Evolutionary conservation across 441 rosid genomes (phyloP).

Genomic region (Macaranga tanarius): DNA sequence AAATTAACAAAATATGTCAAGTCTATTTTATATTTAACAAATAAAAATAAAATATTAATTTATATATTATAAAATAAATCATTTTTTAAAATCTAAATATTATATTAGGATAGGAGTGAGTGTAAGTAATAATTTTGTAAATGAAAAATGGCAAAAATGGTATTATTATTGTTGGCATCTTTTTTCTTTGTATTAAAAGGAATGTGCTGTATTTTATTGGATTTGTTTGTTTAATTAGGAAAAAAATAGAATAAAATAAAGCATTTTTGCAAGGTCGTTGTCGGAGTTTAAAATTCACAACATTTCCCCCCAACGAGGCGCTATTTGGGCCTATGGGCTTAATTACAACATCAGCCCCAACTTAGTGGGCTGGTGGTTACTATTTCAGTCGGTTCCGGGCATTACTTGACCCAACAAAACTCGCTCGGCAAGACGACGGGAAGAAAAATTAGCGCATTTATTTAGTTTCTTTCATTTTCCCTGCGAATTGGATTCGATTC

Average conservation of each 20-base stretch:
- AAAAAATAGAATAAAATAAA: not conserved
- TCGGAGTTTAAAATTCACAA: conserved; percentile 16
- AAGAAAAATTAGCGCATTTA: too few species aligned
- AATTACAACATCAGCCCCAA: not conserved
- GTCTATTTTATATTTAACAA: too few species aligned
- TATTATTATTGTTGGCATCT: not conserved
- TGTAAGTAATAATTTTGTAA: too few species aligned
- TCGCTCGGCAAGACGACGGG: too few species aligned
- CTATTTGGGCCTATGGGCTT: not conserved
- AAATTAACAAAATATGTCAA: too few species aligned
- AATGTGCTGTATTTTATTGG: not conserved
- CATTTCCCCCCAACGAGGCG: conserved; percentile 32
- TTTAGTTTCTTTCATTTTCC: too few species aligned
- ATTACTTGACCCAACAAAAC: too few species aligned
- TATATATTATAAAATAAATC: too few species aligned
- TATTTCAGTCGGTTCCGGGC: not conserved
- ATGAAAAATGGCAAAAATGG: not conserved
- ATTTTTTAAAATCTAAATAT: too few species aligned
- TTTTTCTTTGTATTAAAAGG: not conserved
- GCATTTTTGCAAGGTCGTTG: not conserved
- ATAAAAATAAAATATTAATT: too few species aligned
- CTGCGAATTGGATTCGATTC: not conserved
- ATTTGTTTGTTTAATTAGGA: not conserved
- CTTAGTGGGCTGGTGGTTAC: not conserved
- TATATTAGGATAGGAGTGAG: too few species aligned